phyloP scores from a whole-genome alignment of 2,329 filamentous ascomycete genomes.

The Didymosphaeria variabile region DNA sequence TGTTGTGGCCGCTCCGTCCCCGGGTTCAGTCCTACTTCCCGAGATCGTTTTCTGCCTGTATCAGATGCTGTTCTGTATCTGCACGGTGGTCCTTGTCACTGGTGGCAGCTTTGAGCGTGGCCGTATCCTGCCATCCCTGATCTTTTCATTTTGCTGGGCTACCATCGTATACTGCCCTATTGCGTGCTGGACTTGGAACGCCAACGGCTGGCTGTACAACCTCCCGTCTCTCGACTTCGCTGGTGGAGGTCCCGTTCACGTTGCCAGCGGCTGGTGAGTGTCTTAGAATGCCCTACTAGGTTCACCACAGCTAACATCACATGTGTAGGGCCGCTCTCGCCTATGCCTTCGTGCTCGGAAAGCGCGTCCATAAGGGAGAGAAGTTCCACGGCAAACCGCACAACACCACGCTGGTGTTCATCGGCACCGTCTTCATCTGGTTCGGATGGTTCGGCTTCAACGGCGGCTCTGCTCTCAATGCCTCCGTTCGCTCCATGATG shows the following conservation, averaged over 20 bases:
- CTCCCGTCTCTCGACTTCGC: conserved; percentile 69
- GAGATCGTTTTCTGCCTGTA: conserved; percentile 74
- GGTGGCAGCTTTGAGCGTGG: conserved; percentile 71
- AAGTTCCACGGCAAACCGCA: conserved; percentile 65
- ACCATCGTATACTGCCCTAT: conserved; percentile 72
- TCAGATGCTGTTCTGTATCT: conserved; percentile 70
- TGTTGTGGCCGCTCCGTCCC: conserved; percentile 68
- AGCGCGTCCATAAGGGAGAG: conserved; percentile 61
- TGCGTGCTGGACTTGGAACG: conserved; percentile 74
- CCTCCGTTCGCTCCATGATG: conserved; percentile 62
- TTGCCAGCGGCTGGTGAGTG: conserved; percentile 64
- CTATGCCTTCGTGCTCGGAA: conserved; percentile 70
- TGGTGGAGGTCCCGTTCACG: conserved; percentile 71
- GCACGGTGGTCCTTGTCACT: conserved; percentile 70
- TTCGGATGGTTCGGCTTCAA: conserved; percentile 71
- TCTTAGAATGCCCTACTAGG: conserved; percentile 16
- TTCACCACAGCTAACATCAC: neutral
- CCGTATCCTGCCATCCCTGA: conserved; percentile 69
- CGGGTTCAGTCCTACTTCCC: conserved; percentile 65
- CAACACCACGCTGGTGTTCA: conserved; percentile 70
- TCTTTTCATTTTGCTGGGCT: conserved; percentile 71
- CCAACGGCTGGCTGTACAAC: conserved; percentile 71
- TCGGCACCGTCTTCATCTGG: conserved; percentile 72
- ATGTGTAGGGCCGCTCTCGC: conserved; percentile 61
- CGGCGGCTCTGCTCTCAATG: conserved; percentile 64